Evolutionary conservation across 1,284 basidiomycete species (phyloP).

Genomic region (Kalmanozyma brasiliensis): DNA sequence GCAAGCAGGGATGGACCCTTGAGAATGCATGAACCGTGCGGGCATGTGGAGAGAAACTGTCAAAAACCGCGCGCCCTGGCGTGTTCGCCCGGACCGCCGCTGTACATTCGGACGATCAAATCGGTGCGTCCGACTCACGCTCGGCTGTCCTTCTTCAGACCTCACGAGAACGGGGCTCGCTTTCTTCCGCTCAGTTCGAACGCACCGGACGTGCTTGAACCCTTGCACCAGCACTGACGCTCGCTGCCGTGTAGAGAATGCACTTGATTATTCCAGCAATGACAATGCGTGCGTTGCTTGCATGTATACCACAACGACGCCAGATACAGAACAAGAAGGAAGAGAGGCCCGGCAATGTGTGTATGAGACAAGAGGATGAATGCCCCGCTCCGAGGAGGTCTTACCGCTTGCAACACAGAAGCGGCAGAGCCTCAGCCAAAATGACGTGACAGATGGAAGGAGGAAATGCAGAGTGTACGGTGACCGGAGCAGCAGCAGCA

Average conservation of each 20-base stretch:
- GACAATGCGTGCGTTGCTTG: conserved; percentile 20
- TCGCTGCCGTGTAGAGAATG: conserved; percentile 4
- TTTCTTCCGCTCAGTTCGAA: too few relatives aligned
- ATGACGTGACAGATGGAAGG: conserved; percentile 1
- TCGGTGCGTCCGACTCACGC: neutral
- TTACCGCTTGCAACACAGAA: too few relatives aligned
- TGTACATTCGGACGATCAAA: neutral
- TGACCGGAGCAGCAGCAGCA: conserved; percentile 1
- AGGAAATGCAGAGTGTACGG: conserved; percentile 1
- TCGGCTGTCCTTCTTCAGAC: too few relatives aligned
- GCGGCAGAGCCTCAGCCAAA: neutral
- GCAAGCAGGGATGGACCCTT: too few relatives aligned
- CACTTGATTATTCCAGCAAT: conserved; percentile 28
- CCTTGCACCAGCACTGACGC: too few relatives aligned
- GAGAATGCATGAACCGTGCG: conserved; percentile 22
- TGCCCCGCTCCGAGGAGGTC: too few relatives aligned
- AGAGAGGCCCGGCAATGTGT: neutral
- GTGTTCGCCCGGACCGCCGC: neutral
- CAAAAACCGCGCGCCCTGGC: neutral
- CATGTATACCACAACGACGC: conserved; percentile 32
- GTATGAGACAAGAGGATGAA: too few relatives aligned
- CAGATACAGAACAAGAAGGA: conserved; percentile 4
- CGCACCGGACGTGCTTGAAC: too few relatives aligned
- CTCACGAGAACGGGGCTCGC: too few relatives aligned
- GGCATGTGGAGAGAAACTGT: conserved; percentile 15